Base-by-base conservation (phyloP, 805 yeast genomes). In the Priceomyces castillae region DNA sequence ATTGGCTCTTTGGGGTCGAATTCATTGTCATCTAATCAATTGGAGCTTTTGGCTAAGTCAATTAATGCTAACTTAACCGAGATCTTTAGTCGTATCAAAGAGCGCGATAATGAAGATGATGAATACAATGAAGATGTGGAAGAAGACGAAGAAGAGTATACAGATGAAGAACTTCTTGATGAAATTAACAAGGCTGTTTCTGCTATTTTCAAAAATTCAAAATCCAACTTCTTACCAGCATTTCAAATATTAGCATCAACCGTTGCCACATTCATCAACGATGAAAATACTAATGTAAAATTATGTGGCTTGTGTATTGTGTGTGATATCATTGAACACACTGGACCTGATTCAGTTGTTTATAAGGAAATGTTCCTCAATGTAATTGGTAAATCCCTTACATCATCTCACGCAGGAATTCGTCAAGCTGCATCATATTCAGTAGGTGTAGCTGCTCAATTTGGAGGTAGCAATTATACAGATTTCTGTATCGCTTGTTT, bases 81-180 rank as follows among this genome's bases (percentile, higher is more conserved):
- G 47, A 78, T 84, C 31, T 80, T 78, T 56, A 82, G 77, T 45
- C 78, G 96, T 53, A 81, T 87, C 43, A 81, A 79, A 56, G 77
- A 74, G 28, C 83, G 95, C 49, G 90, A 87, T 42, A 74, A 72
- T 46, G 84, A 77, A 34, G 94, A 86, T 50, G 96, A 88, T 58
- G 96, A 87, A 54, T 90, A 84, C 61, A 84, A 85, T 46, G 97
- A 89, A 65, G 97, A 88, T 36, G 71, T 82, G 4, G 95, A 85
- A 46, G 86, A 81, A 43, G 90, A 84, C 44, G 97, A 90, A 43
- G 83, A 79, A 23, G 89, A 82, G 46, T 95, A 86, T 54, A 83
- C 94, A 1, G 98, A 94, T 61, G 97, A 90, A 58, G 97, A 90
- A 58, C 69, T 94, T 37, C 67, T 90, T 40, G 95, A 89, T 54